Base-by-base conservation (phyloP, 2,329 filamentous ascomycete species). In the Stachybotrys elegans region DNA sequence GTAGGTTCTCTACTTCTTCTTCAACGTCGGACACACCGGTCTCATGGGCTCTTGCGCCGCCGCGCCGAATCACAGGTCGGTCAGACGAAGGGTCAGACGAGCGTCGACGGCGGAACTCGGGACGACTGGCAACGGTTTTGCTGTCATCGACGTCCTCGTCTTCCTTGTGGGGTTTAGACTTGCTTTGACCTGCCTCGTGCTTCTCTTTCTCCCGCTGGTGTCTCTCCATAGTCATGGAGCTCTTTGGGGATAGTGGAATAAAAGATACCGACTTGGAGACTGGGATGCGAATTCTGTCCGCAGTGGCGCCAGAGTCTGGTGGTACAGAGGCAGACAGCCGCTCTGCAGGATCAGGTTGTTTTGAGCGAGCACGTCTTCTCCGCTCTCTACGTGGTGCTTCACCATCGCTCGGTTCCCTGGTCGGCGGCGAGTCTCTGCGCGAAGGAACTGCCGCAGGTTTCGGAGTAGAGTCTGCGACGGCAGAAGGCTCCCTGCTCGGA, bases 201-300 rank as follows among this genome's bases (percentile, higher is more conserved):
- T 22, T 46, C 20, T 54, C 57, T 17, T 69, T 64, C 12, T 63
- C 58, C 25, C 56, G 55, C 31, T 56, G 66, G 46, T 73, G 72
- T 21, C 62, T 57, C 17, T 63, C 58, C 53, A 76, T 68, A 0
- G 72, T 74, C 43, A 58, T 65, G 0, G 68, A 68, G 14, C 72
- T 75, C 42, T 71, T 67, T 1, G 74, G 74, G 3, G 73, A 77
- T 32, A 78, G 54, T 1, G 74, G 73, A 3, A 68, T 65, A 43
- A 76, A 78, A 2, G 60, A 51, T 2, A 77, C 72, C 1, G 69
- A 68, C 47, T 73, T 73, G 19, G 61, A 47, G 11, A 50, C 47
- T 51, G 36, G 32, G 2, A 29, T 39, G 8, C 31, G 27, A 14
- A 37, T 40, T 25, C 37, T 43, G 5, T 20, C 45, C 13, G 34